Evolutionary conservation across 2,329 filamentous ascomycete genomes (phyloP).

Genomic region (Colletotrichum siamense): DNA sequence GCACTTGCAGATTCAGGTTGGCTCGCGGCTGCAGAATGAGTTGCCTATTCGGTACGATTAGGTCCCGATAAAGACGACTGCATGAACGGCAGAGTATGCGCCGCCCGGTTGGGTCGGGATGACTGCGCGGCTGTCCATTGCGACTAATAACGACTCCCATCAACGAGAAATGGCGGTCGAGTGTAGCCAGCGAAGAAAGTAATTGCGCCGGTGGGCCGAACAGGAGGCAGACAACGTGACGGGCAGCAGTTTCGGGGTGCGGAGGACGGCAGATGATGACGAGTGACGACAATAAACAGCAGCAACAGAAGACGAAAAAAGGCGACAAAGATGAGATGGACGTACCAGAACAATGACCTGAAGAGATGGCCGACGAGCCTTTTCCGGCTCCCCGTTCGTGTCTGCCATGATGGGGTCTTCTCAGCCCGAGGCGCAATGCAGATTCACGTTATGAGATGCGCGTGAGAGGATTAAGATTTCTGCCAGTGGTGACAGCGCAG

Average conservation of each 20-base stretch:
- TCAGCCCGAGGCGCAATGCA: not conserved
- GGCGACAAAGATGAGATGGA: slow-evolving; percentile 26
- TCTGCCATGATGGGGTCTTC: slow-evolving; percentile 2
- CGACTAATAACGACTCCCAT: not conserved
- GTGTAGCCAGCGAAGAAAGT: slow-evolving; percentile 17
- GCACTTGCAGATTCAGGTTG: slow-evolving; percentile 2
- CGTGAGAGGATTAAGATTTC: not conserved
- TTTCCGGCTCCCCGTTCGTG: slow-evolving; percentile 11
- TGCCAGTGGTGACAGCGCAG: not conserved
- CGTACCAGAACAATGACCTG: slow-evolving; percentile 80
- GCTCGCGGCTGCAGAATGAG: not conserved
- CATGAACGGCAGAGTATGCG: slow-evolving; percentile 4
- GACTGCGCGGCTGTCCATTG: not conserved
- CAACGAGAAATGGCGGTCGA: not conserved
- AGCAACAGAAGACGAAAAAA: not conserved
- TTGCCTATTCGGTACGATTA: slow-evolving; percentile 10
- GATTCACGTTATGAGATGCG: not conserved
- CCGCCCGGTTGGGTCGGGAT: not conserved
- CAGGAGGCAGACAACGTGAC: not conserved
- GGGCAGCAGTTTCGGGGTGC: not conserved
- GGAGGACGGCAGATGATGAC: not conserved
- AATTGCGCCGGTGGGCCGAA: not conserved
- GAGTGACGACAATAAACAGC: not conserved
- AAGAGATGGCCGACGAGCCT: slow-evolving; percentile 52
- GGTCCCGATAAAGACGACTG: slow-evolving; percentile 1